Conservation (phyloP, 1,139 yeast species). For the Candida tropicalis region DNA sequence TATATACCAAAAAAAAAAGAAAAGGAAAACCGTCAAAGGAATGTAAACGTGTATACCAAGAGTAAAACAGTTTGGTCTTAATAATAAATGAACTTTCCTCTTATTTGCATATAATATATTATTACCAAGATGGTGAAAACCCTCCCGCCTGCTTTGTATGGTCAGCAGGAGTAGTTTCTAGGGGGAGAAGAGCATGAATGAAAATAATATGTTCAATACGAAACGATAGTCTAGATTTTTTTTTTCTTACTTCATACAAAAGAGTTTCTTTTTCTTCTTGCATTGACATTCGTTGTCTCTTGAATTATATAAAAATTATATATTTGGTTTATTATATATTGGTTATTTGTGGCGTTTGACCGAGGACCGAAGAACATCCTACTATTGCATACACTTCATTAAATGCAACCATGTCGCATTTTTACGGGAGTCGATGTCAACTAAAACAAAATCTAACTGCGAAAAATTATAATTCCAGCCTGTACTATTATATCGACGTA, state of each 20-base stretch:
- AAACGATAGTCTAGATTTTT: background rate
- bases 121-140: no score
- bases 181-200: background rate
- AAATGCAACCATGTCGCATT: slow-evolving; percentile 6
- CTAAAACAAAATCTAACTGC: no score
- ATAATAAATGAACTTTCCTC: no score
- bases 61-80: no score
- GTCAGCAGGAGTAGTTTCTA: background rate
- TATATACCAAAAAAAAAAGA: no score
- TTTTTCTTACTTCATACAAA: background rate
- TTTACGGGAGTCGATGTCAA: slow-evolving; percentile 1
- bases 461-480: background rate
- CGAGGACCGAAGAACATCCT: no score
- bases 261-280: background rate
- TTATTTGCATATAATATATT: no score
- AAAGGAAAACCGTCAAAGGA: no score
- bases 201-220: background rate
- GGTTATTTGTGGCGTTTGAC: no score
- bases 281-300: background rate
- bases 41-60: no score
- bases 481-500: no score
- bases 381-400: no score
- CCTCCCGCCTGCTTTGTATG: background rate
- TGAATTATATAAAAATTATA: background rate
- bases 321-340: background rate